Evolutionary conservation across 208 protist species (phyloP).

Genomic region (Herpetomonas samuelpessoai): DNA sequence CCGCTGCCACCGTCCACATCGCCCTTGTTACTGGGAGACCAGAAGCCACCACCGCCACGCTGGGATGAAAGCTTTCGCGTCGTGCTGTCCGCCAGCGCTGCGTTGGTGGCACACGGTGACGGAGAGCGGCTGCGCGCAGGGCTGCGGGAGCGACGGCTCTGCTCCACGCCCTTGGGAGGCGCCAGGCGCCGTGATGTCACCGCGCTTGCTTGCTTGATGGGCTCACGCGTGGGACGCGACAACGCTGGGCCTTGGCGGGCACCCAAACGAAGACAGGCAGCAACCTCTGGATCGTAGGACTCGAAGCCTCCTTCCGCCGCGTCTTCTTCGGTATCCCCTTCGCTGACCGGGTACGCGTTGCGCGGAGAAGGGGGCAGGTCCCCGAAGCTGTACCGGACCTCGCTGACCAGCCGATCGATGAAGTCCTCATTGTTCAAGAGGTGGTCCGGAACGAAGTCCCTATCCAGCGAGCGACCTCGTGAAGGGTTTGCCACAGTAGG

Average conservation of each 20-base stretch:
- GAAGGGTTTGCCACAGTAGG: too few relatives aligned
- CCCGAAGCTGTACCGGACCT: slow-evolving; percentile 19
- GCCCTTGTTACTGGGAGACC: too few relatives aligned
- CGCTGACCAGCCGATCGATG: slow-evolving; percentile 17
- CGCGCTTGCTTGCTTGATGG: too few relatives aligned
- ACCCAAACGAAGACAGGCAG: background rate
- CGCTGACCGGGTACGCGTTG: background rate
- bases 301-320: too few relatives aligned
- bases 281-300: background rate
- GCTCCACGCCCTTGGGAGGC: too few relatives aligned
- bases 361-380: background rate
- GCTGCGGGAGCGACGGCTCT: background rate
- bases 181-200: too few relatives aligned
- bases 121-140: background rate
- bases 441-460: slow-evolving; percentile 7
- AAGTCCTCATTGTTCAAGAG: slow-evolving; percentile 28
- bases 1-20: too few relatives aligned
- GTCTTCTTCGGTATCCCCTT: background rate
- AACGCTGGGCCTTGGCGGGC: too few relatives aligned
- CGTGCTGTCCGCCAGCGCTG: too few relatives aligned
- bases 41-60: too few relatives aligned
- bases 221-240: too few relatives aligned
- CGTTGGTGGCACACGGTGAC: background rate
- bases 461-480: background rate
- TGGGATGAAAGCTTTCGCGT: too few relatives aligned